Conservation (phyloP, 2,329 filamentous ascomycete genomes). For the Neopestalotiopsis sp. region DNA sequence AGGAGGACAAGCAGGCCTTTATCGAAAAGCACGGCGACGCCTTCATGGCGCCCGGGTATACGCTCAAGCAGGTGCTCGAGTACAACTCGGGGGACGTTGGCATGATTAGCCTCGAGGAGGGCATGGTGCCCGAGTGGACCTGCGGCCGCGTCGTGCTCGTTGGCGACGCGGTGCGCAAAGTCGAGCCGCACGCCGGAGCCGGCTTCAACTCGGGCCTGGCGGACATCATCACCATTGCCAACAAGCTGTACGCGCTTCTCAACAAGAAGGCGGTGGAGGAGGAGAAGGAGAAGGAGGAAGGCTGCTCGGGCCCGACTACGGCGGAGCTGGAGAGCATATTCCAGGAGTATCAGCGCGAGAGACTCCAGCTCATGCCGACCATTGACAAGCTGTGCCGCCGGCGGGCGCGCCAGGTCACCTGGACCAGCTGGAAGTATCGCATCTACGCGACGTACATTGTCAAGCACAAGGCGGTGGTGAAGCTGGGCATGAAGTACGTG, state of each 20-base stretch:
- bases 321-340: background rate
- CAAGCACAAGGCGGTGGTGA: constrained; percentile 1
- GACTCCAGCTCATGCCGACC: background rate
- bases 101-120: constrained; percentile 16
- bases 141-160: constrained; percentile 12
- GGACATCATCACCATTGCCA: constrained; percentile 10
- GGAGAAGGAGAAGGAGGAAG: background rate
- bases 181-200: constrained; percentile 10
- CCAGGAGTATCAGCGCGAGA: constrained; percentile 9
- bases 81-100: background rate
- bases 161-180: constrained; percentile 15
- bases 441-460: background rate
- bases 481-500: constrained; percentile 1
- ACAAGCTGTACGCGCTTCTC: constrained; percentile 10
- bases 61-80: background rate
- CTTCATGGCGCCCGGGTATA: constrained; percentile 5
- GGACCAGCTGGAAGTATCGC: background rate
- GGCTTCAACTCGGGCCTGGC: constrained; percentile 15
- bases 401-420: constrained; percentile 10
- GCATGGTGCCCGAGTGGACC: background rate
- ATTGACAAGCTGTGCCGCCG: constrained; percentile 6
- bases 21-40: constrained; percentile 2
- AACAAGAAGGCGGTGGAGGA: background rate
- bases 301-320: background rate
- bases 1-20: constrained; percentile 13